These are phyloP conservation scores for Bryoerythrophyllum caledonicum DNA, from an alignment of 225 moss, liverwort and hornwort genomes.

Conservation along the genomic window DNA sequence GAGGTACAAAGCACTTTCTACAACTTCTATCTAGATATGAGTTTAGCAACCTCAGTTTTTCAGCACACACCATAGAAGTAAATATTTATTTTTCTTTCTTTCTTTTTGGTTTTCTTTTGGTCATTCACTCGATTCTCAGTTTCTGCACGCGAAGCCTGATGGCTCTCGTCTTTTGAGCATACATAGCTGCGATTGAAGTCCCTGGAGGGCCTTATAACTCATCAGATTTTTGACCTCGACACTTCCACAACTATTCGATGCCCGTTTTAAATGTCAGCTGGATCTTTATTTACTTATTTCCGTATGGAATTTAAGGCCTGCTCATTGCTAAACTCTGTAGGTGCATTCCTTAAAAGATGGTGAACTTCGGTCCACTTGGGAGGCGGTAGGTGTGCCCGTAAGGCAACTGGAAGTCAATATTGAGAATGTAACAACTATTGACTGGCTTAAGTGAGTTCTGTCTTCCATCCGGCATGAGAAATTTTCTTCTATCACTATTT, in stretches of 20 bases:
- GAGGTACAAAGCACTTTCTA: slow-evolving; percentile 32
- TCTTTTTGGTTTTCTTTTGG: neutral
- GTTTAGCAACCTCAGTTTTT: neutral
- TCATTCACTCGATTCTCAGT: neutral
- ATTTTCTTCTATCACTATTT: neutral
- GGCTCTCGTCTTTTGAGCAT: slow-evolving; percentile 14
- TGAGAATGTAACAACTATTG: slow-evolving; percentile 43
- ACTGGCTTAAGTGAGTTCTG: slow-evolving; percentile 62
- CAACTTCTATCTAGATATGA: neutral
- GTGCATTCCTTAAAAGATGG: slow-evolving; percentile 53
- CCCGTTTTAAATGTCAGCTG: slow-evolving; percentile 1
- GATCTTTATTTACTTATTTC: neutral
- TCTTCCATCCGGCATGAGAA: neutral
- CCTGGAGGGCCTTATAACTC: neutral
- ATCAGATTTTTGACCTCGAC: neutral
- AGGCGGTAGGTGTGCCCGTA: slow-evolving; percentile 46
- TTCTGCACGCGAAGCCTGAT: neutral
- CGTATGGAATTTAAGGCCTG: slow-evolving; percentile 9
- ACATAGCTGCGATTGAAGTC: neutral
- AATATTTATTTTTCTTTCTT: too few species aligned
- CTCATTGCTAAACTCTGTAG: slow-evolving; percentile 26
- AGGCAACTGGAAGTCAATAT: slow-evolving; percentile 35
- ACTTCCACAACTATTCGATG: neutral
- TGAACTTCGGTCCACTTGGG: slow-evolving; percentile 51
- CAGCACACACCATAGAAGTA: neutral